A percentile compares a stretch with the other conserved stretches of the same genome.
Evolutionary conservation across 2,329 filamentous ascomycete genomes (phyloP).

Genomic region (Stromatinia cepivora): DNA sequence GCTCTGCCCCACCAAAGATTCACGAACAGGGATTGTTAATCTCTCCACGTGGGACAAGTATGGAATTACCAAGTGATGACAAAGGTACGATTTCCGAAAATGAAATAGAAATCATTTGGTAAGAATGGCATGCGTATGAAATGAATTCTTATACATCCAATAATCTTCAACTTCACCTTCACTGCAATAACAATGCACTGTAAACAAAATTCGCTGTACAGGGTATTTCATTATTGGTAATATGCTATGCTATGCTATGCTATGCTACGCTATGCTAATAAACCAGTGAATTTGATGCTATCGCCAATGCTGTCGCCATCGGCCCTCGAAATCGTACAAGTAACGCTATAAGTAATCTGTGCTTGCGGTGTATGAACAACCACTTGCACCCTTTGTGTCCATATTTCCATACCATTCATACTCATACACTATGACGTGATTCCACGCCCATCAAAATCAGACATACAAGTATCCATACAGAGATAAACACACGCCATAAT

Average conservation of each 20-base stretch:
- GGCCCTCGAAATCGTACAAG: not conserved
- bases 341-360: not conserved
- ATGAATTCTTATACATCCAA: not conserved
- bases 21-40: not conserved
- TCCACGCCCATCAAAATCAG: not conserved
- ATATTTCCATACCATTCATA: not conserved
- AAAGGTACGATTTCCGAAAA: not conserved
- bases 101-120: too few relatives aligned
- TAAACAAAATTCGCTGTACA: not conserved
- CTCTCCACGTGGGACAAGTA: not conserved
- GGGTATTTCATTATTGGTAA: not conserved
- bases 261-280: not conserved
- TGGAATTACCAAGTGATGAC: not conserved
- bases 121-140: not conserved
- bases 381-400: not conserved
- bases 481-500: slow-evolving; percentile 1
- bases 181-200: not conserved
- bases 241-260: not conserved
- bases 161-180: not conserved
- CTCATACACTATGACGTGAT: not conserved
- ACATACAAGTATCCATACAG: slow-evolving; percentile 11
- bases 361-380: not conserved
- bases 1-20: slow-evolving; percentile 1
- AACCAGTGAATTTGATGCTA: not conserved
- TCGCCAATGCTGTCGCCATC: not conserved